Conservation (phyloP, 441 rosid species). For the Manihot esculenta region DNA sequence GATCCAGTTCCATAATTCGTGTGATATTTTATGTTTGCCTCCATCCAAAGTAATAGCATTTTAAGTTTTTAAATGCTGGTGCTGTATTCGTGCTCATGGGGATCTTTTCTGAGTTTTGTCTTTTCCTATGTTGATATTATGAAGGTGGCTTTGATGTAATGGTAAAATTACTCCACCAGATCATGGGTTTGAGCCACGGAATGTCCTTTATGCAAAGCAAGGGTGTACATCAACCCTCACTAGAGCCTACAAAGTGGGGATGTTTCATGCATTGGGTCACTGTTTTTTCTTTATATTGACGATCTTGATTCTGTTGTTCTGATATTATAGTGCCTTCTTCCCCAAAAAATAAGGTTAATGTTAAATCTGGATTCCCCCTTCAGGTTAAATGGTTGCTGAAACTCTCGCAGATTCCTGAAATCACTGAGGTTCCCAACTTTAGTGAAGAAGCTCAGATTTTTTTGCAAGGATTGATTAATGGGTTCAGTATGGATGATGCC, state of each 20-base stretch:
- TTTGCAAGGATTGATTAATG: conserved; percentile 69
- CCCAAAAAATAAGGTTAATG: neutral
- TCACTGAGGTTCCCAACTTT: conserved; percentile 74
- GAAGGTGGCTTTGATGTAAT: too few species aligned
- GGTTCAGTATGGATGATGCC: conserved; percentile 70
- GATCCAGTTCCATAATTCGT: neutral
- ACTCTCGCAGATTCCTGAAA: conserved; percentile 76
- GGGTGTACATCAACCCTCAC: too few species aligned
- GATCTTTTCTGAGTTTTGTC: neutral
- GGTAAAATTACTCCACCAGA: too few species aligned
- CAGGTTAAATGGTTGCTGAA: conserved; percentile 89
- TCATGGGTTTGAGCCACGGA: too few species aligned
- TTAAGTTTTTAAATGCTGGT: neutral
- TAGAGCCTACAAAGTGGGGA: too few species aligned
- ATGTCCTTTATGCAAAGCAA: too few species aligned
- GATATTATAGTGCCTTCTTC: neutral
- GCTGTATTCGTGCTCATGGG: neutral
- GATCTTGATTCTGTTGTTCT: neutral
- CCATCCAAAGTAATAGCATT: neutral
- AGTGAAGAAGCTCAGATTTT: conserved; percentile 57
- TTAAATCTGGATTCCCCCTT: conserved; percentile 20
- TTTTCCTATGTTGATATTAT: neutral
- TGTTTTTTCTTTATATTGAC: too few species aligned
- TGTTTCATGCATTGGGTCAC: too few species aligned
- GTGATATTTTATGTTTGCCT: neutral